A percentile compares a stretch with the other conserved stretches of the same genome.
Evolutionary conservation across 1,284 basidiomycete genomes (phyloP).

Genomic region (Pseudozyma thailandica): DNA sequence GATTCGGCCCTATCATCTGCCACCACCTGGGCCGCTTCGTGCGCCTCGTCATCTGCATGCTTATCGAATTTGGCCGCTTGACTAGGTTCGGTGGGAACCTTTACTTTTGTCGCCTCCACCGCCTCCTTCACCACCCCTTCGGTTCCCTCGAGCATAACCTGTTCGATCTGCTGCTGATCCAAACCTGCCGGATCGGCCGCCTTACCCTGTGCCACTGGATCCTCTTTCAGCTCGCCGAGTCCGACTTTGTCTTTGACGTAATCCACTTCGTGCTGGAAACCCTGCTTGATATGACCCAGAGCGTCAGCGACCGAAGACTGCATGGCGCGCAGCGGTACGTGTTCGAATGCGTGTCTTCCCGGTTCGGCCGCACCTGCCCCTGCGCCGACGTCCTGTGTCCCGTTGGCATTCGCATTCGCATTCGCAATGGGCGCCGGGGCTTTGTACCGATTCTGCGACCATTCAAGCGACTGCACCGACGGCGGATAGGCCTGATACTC

Average conservation of each 20-base stretch:
- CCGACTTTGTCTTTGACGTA: conserved; percentile 33
- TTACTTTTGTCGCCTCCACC: conserved; percentile 1
- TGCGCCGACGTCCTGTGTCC: conserved; percentile 4
- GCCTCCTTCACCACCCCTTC: conserved; percentile 14
- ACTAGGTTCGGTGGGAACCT: conserved; percentile 15
- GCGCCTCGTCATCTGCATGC: conserved; percentile 47
- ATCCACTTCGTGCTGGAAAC: conserved; percentile 30
- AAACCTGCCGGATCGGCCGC: conserved; percentile 44
- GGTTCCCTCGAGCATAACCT: conserved; percentile 56
- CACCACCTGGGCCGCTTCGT: conserved; percentile 43
- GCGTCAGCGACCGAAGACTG: conserved; percentile 32
- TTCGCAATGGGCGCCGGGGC: not conserved
- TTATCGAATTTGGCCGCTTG: conserved; percentile 11
- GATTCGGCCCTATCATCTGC: conserved; percentile 18
- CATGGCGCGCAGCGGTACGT: conserved; percentile 31
- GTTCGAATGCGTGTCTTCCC: conserved; percentile 47
- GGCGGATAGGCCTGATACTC: conserved; percentile 53
- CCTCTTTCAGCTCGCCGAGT: not conserved
- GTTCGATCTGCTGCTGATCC: conserved; percentile 56
- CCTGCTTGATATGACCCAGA: conserved; percentile 27
- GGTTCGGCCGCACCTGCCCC: conserved; percentile 33
- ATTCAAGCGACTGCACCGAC: conserved; percentile 37
- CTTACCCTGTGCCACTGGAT: conserved; percentile 21
- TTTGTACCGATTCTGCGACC: conserved; percentile 11
- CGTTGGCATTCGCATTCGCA: conserved; percentile 2